Evolutionary conservation across 2,329 filamentous ascomycete genomes (phyloP), one percentile per base, ranked within the genome.

Genomic region (Neurospora crassa): DNA sequence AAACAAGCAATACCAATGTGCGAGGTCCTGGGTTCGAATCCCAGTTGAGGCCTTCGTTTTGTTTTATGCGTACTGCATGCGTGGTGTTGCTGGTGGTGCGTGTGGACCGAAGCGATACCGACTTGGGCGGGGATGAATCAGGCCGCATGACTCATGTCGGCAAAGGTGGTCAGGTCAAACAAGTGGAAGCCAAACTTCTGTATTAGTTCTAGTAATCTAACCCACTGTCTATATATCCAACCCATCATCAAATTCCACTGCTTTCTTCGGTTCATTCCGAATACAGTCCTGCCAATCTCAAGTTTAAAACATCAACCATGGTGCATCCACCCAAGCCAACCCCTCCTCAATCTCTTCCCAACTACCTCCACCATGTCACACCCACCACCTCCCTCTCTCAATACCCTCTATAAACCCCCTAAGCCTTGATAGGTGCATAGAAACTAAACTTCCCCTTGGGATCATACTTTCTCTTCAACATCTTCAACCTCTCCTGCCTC

Each of bases 391-490:
- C 10, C 3, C 18, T n/a, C n/a, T 20, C 29, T 29, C 29, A 29
- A 29, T 0, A 0, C 29, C 4, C 29, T 4, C 4, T 5, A 18
- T 24, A 24, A 24, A 1, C 67, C 20, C 1, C 10, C 2, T 8
- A 53, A 29, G 68, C 29, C 24, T 53, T 42, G 3, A 74, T 71
- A 29, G 73, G 73, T 5, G 67, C 68, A 68, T 67, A 74, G 29
- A 73, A 75, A 0, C 73, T 59, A 67, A 75, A 74, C 18, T 67
- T 34, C 10, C 72, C 71, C 24, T 70, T 45, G 1, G 73, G 73
- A 68, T 74, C 71, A 29, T 70, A 69, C 70, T 70, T 67, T 20
- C 59, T 43, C 68, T 74, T 72, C 40, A 73, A 5, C 1, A 29
- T n/a, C 40, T 45, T 68, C 16, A 73, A 37, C 63, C 71, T 71